Conservation (phyloP, 1,284 basidiomycete genomes). For the Ceratorhiza oryzae-sativae region DNA sequence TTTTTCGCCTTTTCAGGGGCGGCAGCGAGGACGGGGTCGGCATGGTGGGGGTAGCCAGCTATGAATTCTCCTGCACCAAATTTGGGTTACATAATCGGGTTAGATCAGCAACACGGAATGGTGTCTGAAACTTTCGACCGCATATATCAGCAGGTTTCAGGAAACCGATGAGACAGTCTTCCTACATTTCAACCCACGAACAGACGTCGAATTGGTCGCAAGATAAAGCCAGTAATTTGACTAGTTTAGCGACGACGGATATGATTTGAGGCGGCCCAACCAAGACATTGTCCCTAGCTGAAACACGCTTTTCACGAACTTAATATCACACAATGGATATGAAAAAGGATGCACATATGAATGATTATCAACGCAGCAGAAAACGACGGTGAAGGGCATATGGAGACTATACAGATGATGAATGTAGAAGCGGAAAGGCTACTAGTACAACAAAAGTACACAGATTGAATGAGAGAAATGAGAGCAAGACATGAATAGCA, state of each 20-base stretch:
- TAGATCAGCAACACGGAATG: not conserved
- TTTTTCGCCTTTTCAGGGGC: slow-evolving; percentile 39
- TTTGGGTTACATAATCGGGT: slow-evolving; percentile 13
- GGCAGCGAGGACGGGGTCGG: slow-evolving; percentile 28
- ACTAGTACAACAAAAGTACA: slow-evolving; percentile 28
- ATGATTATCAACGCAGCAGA: slow-evolving; percentile 18
- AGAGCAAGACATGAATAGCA: not conserved
- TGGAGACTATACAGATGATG: slow-evolving; percentile 29
- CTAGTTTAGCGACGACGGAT: no score
- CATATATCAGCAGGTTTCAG: no score
- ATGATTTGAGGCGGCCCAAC: no score
- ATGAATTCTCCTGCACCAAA: slow-evolving; percentile 6
- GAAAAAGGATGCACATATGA: slow-evolving; percentile 23
- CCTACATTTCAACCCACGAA: no score
- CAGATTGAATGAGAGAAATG: not conserved
- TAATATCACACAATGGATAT: not conserved
- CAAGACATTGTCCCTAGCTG: no score
- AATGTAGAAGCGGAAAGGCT: slow-evolving; percentile 30
- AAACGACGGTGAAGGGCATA: slow-evolving; percentile 23
- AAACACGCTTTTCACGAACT: no score
- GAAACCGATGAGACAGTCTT: no score
- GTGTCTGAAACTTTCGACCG: not conserved
- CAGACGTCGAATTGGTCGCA: no score
- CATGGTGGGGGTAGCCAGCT: slow-evolving; percentile 20
- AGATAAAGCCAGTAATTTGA: no score